Conservation (phyloP, 2,329 filamentous ascomycete species). For the Apiospora rasikravindrae region DNA sequence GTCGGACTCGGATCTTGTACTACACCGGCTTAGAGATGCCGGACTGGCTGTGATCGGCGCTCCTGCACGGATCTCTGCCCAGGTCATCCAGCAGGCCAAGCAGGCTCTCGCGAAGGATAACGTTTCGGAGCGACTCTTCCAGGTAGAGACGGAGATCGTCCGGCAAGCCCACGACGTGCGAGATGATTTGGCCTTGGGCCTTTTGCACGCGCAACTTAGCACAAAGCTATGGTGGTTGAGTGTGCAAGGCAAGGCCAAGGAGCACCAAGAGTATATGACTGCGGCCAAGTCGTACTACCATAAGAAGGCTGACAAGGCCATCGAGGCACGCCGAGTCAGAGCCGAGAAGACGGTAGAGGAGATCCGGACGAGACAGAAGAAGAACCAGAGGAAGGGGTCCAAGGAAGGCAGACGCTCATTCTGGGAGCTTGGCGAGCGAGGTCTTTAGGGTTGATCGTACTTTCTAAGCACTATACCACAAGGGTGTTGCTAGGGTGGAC, state of each 20-base stretch:
- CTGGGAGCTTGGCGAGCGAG: conserved; percentile 3
- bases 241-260: conserved; percentile 53
- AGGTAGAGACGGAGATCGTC: conserved; percentile 40
- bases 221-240: conserved; percentile 64
- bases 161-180: conserved; percentile 42
- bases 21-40: conserved; percentile 35
- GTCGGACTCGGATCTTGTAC: conserved; percentile 37
- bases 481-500: conserved; percentile 1
- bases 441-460: conserved; percentile 15
- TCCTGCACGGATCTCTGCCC: conserved; percentile 29
- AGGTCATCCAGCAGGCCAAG: conserved; percentile 33
- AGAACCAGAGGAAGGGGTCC: background rate
- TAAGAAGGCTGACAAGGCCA: conserved; percentile 40
- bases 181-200: conserved; percentile 48
- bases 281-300: conserved; percentile 53
- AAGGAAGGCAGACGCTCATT: conserved; percentile 13
- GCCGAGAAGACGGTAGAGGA: conserved; percentile 35
- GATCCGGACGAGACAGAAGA: conserved; percentile 30
- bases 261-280: conserved; percentile 51
- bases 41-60: conserved; percentile 30
- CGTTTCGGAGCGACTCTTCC: conserved; percentile 33
- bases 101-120: conserved; percentile 31
- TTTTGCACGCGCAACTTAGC: conserved; percentile 60
- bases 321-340: conserved; percentile 38
- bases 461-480: conserved; percentile 11